Conservation (phyloP, 2,329 filamentous ascomycete species). For the Alternaria solani region DNA sequence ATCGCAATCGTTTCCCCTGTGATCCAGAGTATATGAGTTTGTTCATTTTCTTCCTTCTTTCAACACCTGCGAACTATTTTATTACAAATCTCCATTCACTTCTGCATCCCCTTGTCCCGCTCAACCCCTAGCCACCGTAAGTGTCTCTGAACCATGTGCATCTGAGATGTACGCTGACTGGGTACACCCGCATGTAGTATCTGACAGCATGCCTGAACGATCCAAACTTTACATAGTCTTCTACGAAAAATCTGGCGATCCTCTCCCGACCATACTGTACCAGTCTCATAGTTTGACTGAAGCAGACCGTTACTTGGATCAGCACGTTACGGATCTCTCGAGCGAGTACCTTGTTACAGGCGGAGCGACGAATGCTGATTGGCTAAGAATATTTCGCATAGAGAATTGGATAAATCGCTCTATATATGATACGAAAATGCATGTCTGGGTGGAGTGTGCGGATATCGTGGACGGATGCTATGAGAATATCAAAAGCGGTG, state of each 20-base stretch:
- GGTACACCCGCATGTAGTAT: neutral
- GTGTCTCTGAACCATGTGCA: too few species aligned
- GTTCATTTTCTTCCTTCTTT: neutral
- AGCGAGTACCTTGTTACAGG: neutral
- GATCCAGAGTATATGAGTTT: neutral
- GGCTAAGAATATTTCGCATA: neutral
- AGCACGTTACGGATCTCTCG: neutral
- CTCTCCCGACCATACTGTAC: neutral
- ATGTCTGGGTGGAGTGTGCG: neutral
- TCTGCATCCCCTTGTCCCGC: neutral
- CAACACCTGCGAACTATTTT: neutral
- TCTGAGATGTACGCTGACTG: too few species aligned
- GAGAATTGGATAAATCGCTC: neutral
- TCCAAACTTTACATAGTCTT: neutral
- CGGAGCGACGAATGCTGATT: neutral
- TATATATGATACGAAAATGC: accelerated
- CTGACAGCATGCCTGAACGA: neutral
- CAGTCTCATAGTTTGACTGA: neutral
- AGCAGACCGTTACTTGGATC: neutral
- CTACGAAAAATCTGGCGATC: neutral
- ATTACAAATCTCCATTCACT: neutral
- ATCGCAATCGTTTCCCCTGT: neutral
- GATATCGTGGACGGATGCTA: neutral
- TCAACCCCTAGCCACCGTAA: neutral
- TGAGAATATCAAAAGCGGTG: neutral